Evolutionary conservation across 2,329 filamentous ascomycete species (phyloP).

Genomic region (Sporothrix luriei): DNA sequence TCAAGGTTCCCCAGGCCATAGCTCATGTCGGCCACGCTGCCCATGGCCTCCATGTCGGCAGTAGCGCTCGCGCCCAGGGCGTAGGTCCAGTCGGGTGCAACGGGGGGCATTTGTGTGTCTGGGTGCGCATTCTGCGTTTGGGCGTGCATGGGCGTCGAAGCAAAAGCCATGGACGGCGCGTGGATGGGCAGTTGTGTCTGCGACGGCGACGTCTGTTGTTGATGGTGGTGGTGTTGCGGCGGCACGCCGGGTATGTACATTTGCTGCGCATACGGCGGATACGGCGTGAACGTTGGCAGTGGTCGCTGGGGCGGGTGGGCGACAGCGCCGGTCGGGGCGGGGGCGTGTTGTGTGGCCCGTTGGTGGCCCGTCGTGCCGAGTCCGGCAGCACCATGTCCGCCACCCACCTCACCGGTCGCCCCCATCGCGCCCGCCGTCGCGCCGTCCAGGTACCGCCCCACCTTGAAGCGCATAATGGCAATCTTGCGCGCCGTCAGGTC

Average conservation of each 20-base stretch:
- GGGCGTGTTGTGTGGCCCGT: not conserved
- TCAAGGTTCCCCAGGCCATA: conserved; percentile 26
- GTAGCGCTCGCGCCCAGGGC: not conserved
- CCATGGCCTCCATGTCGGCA: not conserved
- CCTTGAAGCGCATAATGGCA: conserved; percentile 50
- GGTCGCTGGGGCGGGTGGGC: not conserved
- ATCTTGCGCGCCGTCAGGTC: conserved; percentile 53
- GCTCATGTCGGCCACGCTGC: conserved; percentile 10
- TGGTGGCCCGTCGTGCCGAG: not conserved
- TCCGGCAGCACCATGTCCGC: not conserved
- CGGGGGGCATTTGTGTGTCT: not conserved
- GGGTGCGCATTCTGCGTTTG: not conserved
- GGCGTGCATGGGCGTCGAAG: not conserved
- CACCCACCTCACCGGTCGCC: not conserved
- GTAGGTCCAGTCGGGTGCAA: conserved; percentile 17
- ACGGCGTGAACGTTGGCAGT: not conserved
- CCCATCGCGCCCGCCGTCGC: not conserved
- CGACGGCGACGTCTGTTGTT: not conserved
- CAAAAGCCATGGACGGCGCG: not conserved
- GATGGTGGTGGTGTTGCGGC: not conserved
- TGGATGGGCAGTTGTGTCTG: conserved; percentile 16
- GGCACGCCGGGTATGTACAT: not conserved
- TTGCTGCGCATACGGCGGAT: conserved; percentile 6
- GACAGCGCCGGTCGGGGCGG: not conserved
- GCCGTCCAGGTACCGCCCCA: conserved; percentile 52